phyloP scores from a whole-genome alignment of 2,329 filamentous ascomycete species.

The Xylaria sp. region DNA sequence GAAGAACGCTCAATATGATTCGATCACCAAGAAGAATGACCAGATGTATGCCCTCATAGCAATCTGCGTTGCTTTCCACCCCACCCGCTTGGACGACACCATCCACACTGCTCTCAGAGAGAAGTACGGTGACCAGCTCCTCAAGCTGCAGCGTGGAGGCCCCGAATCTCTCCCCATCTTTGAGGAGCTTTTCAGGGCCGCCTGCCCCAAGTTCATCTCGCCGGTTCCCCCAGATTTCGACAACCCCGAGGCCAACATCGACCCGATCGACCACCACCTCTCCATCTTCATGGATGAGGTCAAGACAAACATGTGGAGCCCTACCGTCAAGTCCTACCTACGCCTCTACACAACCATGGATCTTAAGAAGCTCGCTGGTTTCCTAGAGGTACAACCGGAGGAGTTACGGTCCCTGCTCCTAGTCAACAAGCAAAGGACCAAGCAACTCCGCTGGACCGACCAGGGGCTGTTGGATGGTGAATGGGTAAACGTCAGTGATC shows the following conservation, averaged over 20 bases:
- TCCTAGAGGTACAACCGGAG: conserved; percentile 96
- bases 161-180: conserved; percentile 96
- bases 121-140: conserved; percentile 99
- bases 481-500: conserved; percentile 89
- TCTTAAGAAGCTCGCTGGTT: conserved; percentile 95
- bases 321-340: conserved; percentile 97
- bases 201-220: conserved; percentile 99
- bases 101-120: conserved; percentile 97
- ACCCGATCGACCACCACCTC: conserved; percentile 97
- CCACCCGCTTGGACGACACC: conserved; percentile 95
- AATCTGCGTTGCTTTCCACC: conserved; percentile 98
- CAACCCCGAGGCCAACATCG: conserved; percentile 93
- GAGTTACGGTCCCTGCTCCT: conserved; percentile 92
- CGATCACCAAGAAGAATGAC: conserved; percentile 99
- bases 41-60: conserved; percentile 99
- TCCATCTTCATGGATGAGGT: conserved; percentile 99
- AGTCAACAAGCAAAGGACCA: conserved; percentile 98
- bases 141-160: conserved; percentile 94
- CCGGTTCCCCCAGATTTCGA: conserved; percentile 98
- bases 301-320: conserved; percentile 98
- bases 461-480: conserved; percentile 92
- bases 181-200: conserved; percentile 95
- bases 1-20: conserved; percentile 98
- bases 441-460: conserved; percentile 94
- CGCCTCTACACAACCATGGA: conserved; percentile 99